Base-by-base conservation (phyloP, 345 rosid genomes). In the Citrus australasica region DNA sequence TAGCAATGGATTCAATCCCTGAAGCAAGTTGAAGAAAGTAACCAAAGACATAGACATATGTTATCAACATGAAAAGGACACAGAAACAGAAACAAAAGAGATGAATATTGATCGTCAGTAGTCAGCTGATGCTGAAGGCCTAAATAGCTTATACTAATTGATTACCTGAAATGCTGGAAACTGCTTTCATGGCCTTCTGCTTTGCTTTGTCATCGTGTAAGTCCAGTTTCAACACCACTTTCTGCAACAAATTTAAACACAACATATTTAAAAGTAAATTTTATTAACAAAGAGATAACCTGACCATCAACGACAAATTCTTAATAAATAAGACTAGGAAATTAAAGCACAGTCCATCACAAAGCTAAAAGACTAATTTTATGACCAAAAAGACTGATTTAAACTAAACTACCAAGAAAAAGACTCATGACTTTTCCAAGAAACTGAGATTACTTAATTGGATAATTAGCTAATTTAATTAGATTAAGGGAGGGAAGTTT, bases 201-300 rank as follows among this genome's bases (percentile, higher is more conserved):
- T 86, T 93, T 3, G 72, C 85, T 82, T 67, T 87, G 58, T 89
- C 88, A 64, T 86, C 92, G 28, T 84, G 84, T 37, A 89, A 74
- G 69, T 84, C 79, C 77, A 92, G 62, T 80, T 83, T 89, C 87
- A 92, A 61, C 1, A 90, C 92, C 69, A 90, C 77, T 86, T 90
- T 94, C 97, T 94, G 88, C 76, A 73, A 33, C 13, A 53, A 53
- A 53, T 53, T 53, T 16, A 53, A 53, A 5, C 51, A 11, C 51
- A 17, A 5, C 21, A 4, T 16, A 51, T 4, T 51, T 51, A 51
- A 51, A 17, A 51, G 2, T 0, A 51, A 14, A 51, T 51, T 4
- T 16, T 16, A 53, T 53, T 16, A 1, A 16, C 19, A 53, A 53
- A 53, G 58, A 53, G 22, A 11, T 1, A 6, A 22, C 3, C 11